A percentile compares a stretch with the other conserved stretches of the same genome.
phyloP scores from a whole-genome alignment of 176 grass and related monocot genomes.

The Bolboschoenus planiculmis region DNA sequence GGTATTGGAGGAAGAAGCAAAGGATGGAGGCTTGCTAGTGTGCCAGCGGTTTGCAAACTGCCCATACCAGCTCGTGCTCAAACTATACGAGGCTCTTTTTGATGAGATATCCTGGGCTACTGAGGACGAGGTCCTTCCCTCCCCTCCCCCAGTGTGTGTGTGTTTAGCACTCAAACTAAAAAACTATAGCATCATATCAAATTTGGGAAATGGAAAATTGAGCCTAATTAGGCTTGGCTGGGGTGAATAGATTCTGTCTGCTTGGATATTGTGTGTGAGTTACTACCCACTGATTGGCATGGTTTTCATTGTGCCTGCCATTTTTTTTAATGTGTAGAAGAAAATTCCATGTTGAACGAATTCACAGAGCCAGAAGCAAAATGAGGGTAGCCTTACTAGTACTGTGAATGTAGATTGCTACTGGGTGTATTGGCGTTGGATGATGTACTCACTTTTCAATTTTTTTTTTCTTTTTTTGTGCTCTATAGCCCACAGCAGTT shows the following conservation, averaged over 20 bases:
- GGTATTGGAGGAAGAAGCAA: conserved; percentile 46
- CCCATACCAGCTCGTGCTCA: conserved; percentile 70
- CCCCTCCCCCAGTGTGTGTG: not conserved
- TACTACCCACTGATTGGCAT: not conserved
- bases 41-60: conserved; percentile 82
- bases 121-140: conserved; percentile 64
- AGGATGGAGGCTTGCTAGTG: conserved; percentile 50
- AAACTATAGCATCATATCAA: not conserved
- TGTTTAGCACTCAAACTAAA: not conserved
- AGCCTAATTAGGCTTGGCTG: not conserved
- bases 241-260: not conserved
- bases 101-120: conserved; percentile 90
- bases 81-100: conserved; percentile 72
- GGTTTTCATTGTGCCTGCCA: not conserved
- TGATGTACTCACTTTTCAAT: not conserved
- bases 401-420: not conserved
- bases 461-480: not conserved
- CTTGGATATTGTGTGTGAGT: not conserved
- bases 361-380: not conserved
- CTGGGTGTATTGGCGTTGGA: not conserved
- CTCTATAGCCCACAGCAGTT: conserved; percentile 59
- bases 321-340: not conserved
- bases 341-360: not conserved
- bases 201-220: not conserved
- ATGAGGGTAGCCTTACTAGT: not conserved